Conservation (phyloP, 1,284 basidiomycete genomes). For the Caloboletus inedulis region DNA sequence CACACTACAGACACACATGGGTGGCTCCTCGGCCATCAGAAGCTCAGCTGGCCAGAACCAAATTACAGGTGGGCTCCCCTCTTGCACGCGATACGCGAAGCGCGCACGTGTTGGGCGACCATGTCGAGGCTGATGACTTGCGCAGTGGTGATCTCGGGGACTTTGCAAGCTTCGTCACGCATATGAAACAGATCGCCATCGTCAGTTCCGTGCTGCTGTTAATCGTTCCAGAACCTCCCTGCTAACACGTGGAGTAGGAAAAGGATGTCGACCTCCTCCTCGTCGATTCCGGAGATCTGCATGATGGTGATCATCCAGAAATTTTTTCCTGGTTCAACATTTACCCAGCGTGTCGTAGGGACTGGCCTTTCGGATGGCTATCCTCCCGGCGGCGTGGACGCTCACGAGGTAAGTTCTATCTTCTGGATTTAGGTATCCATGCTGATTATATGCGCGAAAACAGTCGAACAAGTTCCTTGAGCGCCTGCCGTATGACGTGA, state of each 20-base stretch:
- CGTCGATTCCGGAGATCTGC: constrained; percentile 74
- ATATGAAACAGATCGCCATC: constrained; percentile 73
- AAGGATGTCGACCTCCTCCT: constrained; percentile 69
- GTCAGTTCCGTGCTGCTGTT: constrained; percentile 34
- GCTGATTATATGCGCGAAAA: constrained; percentile 1
- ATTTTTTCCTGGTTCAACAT: background rate
- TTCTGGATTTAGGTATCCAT: background rate
- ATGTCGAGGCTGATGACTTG: constrained; percentile 7
- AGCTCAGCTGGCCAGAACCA: constrained; percentile 65
- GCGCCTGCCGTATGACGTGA: constrained; percentile 76
- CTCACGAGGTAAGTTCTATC: constrained; percentile 50
- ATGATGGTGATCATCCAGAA: constrained; percentile 55
- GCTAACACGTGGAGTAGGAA: constrained; percentile 36
- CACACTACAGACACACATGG: constrained; percentile 84
- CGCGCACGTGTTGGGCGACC: background rate
- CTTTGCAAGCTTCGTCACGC: constrained; percentile 75
- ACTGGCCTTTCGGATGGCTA: constrained; percentile 75
- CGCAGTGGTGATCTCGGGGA: constrained; percentile 72
- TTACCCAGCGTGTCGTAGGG: constrained; percentile 33
- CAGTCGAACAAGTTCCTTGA: constrained; percentile 71
- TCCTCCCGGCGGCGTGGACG: constrained; percentile 67
- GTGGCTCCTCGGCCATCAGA: constrained; percentile 76
- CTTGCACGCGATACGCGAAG: background rate
- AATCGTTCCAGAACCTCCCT: background rate
- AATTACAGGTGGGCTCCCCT: constrained; percentile 55